Evolutionary conservation across 2,329 filamentous ascomycete species (phyloP).

Genomic region (Botrytis galanthina): DNA sequence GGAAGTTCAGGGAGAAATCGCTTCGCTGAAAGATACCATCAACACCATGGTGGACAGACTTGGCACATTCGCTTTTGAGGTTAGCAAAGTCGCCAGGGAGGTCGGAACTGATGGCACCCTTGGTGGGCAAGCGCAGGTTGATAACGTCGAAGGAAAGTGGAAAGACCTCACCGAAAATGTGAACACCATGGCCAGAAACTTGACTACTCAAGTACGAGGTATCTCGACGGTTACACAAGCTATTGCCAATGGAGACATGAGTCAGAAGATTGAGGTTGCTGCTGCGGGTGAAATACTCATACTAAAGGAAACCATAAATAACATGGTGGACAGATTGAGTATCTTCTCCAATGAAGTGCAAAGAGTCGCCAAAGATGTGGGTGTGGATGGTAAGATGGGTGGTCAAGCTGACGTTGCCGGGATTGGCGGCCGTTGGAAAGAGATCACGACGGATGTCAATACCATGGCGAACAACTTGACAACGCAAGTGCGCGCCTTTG

Average conservation of each 20-base stretch:
- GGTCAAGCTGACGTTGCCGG: constrained; percentile 93
- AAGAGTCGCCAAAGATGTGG: constrained; percentile 91
- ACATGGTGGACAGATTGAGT: constrained; percentile 95
- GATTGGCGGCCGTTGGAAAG: constrained; percentile 93
- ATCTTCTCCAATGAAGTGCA: constrained; percentile 97
- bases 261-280: constrained; percentile 91
- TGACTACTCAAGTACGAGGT: constrained; percentile 74
- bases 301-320: constrained; percentile 94
- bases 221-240: constrained; percentile 94
- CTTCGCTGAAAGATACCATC: constrained; percentile 94
- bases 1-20: constrained; percentile 89
- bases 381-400: constrained; percentile 97
- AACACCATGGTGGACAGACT: constrained; percentile 99
- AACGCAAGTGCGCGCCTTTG: constrained; percentile 95
- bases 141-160: constrained; percentile 97
- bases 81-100: constrained; percentile 91
- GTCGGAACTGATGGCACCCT: constrained; percentile 95
- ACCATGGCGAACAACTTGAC: constrained; percentile 66
- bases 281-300: constrained; percentile 93
- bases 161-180: constrained; percentile 92
- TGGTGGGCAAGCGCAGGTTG: constrained; percentile 88
- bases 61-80: constrained; percentile 92
- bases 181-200: constrained; percentile 71
- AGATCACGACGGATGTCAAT: constrained; percentile 70
- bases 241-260: constrained; percentile 94